A percentile compares a stretch with the other conserved stretches of the same genome.
phyloP scores from a whole-genome alignment of 1,139 yeast genomes.

The Saccharomyces hybrid region DNA sequence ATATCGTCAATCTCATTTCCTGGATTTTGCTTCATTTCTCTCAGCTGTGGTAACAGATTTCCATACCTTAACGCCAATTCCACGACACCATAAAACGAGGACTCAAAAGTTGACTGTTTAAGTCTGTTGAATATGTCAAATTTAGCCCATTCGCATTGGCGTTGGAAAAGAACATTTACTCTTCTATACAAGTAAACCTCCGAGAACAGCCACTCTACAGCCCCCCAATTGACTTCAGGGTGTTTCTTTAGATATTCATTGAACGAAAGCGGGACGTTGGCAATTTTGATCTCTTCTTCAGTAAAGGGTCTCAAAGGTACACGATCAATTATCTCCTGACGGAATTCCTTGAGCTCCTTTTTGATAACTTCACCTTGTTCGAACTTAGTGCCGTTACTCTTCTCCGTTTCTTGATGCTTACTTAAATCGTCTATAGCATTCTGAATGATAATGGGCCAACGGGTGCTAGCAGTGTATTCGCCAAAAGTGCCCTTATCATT shows the following conservation, averaged over 20 bases:
- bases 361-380: constrained; percentile 19
- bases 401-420: constrained; percentile 19
- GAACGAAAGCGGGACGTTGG: constrained; percentile 43
- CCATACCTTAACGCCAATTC: constrained; percentile 72
- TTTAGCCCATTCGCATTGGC: constrained; percentile 35
- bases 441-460: constrained; percentile 82
- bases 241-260: constrained; percentile 38
- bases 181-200: constrained; percentile 80
- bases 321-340: constrained; percentile 33
- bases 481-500: constrained; percentile 76
- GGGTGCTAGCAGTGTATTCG: constrained; percentile 59
- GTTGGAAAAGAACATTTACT: constrained; percentile 43
- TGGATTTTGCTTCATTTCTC: constrained; percentile 10
- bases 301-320: constrained; percentile 37
- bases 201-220: constrained; percentile 87
- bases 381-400: constrained; percentile 14
- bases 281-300: constrained; percentile 34
- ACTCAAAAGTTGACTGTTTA: constrained; percentile 66
- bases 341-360: constrained; percentile 30
- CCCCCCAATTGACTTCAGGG: constrained; percentile 46
- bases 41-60: constrained; percentile 34
- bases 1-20: constrained; percentile 37
- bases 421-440: constrained; percentile 58
- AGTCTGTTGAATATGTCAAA: constrained; percentile 61
- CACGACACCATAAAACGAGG: constrained; percentile 69